Percentiles rank a stretch among this genome's conserved stretches.
phyloP scores from a whole-genome alignment of 2,329 filamentous ascomycete genomes.

The Fusarium mexicanum region DNA sequence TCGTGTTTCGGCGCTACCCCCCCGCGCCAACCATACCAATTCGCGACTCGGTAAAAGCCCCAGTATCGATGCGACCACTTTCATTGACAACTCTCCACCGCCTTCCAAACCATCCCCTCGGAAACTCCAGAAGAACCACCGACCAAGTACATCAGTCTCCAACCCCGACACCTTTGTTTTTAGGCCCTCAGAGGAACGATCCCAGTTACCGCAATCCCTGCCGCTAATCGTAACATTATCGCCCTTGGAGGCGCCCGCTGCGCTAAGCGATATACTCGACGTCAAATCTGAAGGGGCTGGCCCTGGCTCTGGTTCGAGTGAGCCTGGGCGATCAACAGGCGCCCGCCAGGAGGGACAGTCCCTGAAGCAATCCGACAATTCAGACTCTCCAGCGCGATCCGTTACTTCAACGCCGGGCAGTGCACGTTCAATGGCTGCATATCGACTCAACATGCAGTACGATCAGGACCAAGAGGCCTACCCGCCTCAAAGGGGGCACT shows the following conservation, averaged over 20 bases:
- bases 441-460: slow-evolving; percentile 43
- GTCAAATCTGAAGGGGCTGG: slow-evolving; percentile 40
- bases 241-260: slow-evolving; percentile 37
- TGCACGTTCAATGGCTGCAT: slow-evolving; percentile 12
- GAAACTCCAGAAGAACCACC: slow-evolving; percentile 52
- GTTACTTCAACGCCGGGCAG: slow-evolving; percentile 30
- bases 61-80: slow-evolving; percentile 55
- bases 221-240: slow-evolving; percentile 41
- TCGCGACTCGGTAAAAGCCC: slow-evolving; percentile 53
- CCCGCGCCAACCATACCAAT: slow-evolving; percentile 45
- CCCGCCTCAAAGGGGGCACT: slow-evolving; percentile 43
- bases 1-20: slow-evolving; percentile 51
- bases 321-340: slow-evolving; percentile 37
- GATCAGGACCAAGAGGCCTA: slow-evolving; percentile 46
- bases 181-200: slow-evolving; percentile 17
- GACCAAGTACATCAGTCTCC: slow-evolving; percentile 41
- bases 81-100: slow-evolving; percentile 45
- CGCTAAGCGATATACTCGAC: slow-evolving; percentile 35
- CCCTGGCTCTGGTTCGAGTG: slow-evolving; percentile 42
- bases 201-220: slow-evolving; percentile 31
- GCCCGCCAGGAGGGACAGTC: slow-evolving; percentile 44
- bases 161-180: slow-evolving; percentile 17
- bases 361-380: slow-evolving; percentile 29
- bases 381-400: slow-evolving; percentile 25
- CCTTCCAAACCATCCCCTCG: slow-evolving; percentile 46